Conservation (phyloP, 192 early-diverging fungal genomes). For the Linnemannia schmuckeri region DNA sequence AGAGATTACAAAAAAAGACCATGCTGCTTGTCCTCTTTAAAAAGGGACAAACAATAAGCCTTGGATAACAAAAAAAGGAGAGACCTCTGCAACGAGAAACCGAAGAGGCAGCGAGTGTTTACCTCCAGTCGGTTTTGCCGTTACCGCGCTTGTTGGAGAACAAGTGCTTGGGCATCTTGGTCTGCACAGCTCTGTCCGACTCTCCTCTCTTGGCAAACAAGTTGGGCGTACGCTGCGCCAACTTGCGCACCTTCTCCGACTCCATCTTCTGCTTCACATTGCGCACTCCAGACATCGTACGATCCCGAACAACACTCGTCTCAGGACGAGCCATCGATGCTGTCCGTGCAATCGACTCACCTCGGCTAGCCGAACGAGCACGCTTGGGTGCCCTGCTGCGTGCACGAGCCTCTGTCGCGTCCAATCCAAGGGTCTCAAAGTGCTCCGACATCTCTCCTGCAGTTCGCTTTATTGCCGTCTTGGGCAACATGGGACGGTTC, state of each 20-base stretch:
- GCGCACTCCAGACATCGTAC: conserved; percentile 83
- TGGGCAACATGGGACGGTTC: conserved; percentile 76
- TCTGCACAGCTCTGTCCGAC: conserved; percentile 91
- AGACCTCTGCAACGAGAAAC: too few species aligned
- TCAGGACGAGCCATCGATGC: conserved; percentile 73
- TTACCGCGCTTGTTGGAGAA: conserved; percentile 91
- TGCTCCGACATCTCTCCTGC: conserved; percentile 77
- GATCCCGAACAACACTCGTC: conserved; percentile 69
- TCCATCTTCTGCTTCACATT: conserved; percentile 68
- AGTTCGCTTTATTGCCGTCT: conserved; percentile 64
- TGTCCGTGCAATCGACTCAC: conserved; percentile 73
- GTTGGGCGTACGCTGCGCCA: conserved; percentile 81
- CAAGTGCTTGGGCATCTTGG: conserved; percentile 98
- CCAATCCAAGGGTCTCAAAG: conserved; percentile 80
- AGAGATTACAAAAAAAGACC: too few species aligned
- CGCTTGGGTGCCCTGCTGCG: conserved; percentile 80
- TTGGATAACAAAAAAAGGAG: neutral
- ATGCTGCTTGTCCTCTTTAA: too few species aligned
- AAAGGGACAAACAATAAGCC: too few species aligned
- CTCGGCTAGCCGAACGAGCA: conserved; percentile 78
- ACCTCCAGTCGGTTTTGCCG: conserved; percentile 87
- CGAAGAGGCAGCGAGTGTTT: conserved; percentile 29
- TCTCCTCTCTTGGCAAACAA: conserved; percentile 88
- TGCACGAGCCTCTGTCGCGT: conserved; percentile 72
- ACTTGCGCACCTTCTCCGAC: conserved; percentile 83